Evolutionary conservation across 768 basidiomycete genomes (phyloP), one percentile per base, ranked within the genome.

Genomic region (Hydnomerulius pinastri): DNA sequence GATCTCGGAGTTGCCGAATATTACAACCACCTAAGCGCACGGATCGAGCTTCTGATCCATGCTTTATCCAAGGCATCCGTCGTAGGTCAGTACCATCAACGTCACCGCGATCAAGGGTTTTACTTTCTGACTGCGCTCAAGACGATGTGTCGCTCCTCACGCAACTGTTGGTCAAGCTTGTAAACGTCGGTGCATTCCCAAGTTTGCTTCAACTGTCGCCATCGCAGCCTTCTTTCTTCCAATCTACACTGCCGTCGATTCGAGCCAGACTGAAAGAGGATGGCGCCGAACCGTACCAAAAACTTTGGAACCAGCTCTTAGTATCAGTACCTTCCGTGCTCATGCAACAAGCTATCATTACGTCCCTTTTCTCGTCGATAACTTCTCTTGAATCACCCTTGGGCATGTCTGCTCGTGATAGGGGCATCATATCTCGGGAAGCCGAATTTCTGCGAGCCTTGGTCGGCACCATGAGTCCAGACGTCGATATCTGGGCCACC

Each of bases 181-280:
- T 83, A 20, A 83, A 82, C 48, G 63, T 85, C 33, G 85, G 90
- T 9, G 65, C 83, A 15, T 87, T 90, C 58, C 86, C 86, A 12
- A 54, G 75, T 1, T 68, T 72, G 9, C 70, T 68, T 3, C 79
- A 82, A 6, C 66, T 67, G 6, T 67, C 79, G 3, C 77, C 75
- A n/a, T 81, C 82, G 0, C 86, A 86, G 48, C 75, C 84, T 6
- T 90, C 86, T 1, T 92, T 92, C 71, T 91, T 89, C 67, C 64
- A 68, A 23, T 63, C 74, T 2, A 73, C 71, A 3, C 66, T 85
- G 27, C 73, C 79, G 6, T 68, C 63, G 11, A 79, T 90, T 37
- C 79, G 77, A 24, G 37, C 49, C 18, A 72, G 73, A 20, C 56
- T 81, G 9, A 51, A 35, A 35, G 50, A 51, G 4, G 46, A 53